Conservation (phyloP, 352 stramenopile genomes). For the Blastocystis sp. region DNA sequence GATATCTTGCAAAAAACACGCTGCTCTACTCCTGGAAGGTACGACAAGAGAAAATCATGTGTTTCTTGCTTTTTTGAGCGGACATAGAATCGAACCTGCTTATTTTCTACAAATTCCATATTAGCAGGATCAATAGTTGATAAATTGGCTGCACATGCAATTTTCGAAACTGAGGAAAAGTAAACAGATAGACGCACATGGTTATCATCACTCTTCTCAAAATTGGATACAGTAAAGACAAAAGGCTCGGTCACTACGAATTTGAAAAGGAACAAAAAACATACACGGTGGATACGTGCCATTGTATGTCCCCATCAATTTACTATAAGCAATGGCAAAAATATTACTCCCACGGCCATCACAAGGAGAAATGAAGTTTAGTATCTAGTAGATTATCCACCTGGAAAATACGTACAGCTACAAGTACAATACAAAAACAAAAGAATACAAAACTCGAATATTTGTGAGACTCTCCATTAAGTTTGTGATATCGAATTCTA, state of each 20-base stretch:
- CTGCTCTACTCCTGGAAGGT: background rate
- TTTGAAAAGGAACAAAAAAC: background rate
- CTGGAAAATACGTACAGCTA: background rate
- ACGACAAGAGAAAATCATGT: background rate
- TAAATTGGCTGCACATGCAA: background rate
- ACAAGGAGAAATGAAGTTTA: conserved; percentile 39
- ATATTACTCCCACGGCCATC: conserved; percentile 41
- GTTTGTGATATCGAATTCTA: background rate
- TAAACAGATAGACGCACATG: background rate
- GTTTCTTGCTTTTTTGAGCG: background rate
- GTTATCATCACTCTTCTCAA: background rate
- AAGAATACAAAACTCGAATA: conserved; percentile 14
- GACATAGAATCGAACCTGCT: background rate
- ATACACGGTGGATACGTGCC: background rate
- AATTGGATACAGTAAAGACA: background rate
- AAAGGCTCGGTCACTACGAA: conserved; percentile 2
- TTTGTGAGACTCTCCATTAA: background rate
- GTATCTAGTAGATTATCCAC: background rate
- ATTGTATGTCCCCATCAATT: conserved; percentile 38
- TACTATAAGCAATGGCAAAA: conserved; percentile 14
- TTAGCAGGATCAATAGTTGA: background rate
- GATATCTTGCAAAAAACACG: conserved; percentile 48
- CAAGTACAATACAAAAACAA: background rate
- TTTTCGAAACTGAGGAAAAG: conserved; percentile 30
- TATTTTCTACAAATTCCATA: background rate